phyloP scores from a whole-genome alignment of 768 basidiomycete genomes.

The Mycena vitilis region DNA sequence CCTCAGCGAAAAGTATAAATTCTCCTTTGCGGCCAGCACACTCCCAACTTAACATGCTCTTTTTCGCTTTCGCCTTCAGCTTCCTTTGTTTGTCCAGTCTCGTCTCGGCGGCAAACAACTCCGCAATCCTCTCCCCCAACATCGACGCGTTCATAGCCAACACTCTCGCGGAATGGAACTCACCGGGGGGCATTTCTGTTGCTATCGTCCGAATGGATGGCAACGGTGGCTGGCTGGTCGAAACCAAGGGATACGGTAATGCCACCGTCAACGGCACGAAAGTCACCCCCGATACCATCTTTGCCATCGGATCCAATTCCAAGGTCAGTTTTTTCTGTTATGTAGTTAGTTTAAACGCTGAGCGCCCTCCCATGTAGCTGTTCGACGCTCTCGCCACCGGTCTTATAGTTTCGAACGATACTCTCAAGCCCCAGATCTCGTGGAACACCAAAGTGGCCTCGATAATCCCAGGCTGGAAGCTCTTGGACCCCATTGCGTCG shows the following conservation, averaged over 20 bases:
- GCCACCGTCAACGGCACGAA: neutral
- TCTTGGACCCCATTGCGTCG: neutral
- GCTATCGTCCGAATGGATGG: neutral
- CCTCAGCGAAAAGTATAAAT: too few relatives aligned
- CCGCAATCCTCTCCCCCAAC: neutral
- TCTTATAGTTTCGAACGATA: neutral
- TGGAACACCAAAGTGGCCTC: neutral
- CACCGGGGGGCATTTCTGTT: neutral
- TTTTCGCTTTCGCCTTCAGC: too few relatives aligned
- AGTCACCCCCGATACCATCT: neutral
- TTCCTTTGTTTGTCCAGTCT: too few relatives aligned
- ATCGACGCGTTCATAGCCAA: neutral
- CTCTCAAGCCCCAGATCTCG: neutral
- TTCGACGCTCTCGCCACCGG: neutral
- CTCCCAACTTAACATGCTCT: too few relatives aligned
- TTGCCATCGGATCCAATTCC: neutral
- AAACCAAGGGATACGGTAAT: neutral
- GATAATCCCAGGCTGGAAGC: neutral
- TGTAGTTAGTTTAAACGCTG: too few relatives aligned
- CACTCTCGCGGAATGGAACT: neutral
- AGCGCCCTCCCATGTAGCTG: neutral
- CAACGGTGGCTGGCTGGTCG: neutral
- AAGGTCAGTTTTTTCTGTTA: too few relatives aligned
- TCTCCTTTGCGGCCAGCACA: too few relatives aligned
- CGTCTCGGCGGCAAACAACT: too few relatives aligned